Percentiles rank a stretch among this genome's conserved stretches.
Conservation (phyloP, 2,329 filamentous ascomycete genomes). For the Tolypocladium pustulatum region DNA sequence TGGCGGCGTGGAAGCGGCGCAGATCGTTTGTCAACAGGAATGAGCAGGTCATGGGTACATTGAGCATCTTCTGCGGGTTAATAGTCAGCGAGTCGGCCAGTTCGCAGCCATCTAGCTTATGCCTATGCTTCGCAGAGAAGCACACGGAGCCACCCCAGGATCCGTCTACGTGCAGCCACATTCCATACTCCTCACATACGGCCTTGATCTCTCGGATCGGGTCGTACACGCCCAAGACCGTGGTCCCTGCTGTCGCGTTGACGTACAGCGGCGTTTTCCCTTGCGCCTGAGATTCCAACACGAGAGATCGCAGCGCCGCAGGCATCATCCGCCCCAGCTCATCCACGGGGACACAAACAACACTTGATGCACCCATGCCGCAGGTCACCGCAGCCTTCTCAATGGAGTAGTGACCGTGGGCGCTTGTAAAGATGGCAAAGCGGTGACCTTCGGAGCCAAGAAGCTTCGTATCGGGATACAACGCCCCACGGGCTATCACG, state of each 20-base stretch:
- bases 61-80: constrained; percentile 96
- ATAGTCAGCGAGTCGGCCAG: constrained; percentile 73
- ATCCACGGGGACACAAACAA: constrained; percentile 67
- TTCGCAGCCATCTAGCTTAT: constrained; percentile 58
- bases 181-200: constrained; percentile 57
- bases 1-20: constrained; percentile 65
- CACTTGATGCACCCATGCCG: constrained; percentile 65
- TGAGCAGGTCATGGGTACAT: constrained; percentile 79
- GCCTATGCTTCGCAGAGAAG: constrained; percentile 55
- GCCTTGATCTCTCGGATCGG: constrained; percentile 58
- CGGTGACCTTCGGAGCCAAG: constrained; percentile 53
- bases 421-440: constrained; percentile 82
- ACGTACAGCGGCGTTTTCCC: constrained; percentile 84
- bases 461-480: constrained; percentile 69
- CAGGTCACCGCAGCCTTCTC: constrained; percentile 85
- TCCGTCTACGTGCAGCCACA: constrained; percentile 91
- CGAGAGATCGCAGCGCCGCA: constrained; percentile 47
- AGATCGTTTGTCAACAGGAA: constrained; percentile 75
- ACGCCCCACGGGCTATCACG: constrained; percentile 73
- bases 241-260: constrained; percentile 89
- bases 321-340: constrained; percentile 59
- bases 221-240: constrained; percentile 81
- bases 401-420: constrained; percentile 84
- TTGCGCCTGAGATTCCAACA: constrained; percentile 50
- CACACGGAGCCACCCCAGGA: constrained; percentile 80